Conservation (phyloP, 1,139 yeast genomes). For the Saccharomycopsis crataegensis region DNA sequence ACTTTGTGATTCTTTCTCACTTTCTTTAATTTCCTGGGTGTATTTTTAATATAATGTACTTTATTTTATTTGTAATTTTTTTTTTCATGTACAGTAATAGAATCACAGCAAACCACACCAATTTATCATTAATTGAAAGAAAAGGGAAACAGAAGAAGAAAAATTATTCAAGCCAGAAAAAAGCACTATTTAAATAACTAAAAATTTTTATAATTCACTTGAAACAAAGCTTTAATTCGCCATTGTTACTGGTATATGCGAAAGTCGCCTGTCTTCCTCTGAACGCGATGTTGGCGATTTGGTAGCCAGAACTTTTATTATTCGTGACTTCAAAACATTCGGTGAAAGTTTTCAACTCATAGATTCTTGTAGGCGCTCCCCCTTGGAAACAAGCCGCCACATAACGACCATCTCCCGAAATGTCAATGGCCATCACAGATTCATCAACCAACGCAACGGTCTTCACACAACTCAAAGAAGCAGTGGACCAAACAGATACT, state of each 20-base stretch:
- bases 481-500: conserved; percentile 52
- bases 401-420: conserved; percentile 39
- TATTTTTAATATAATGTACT: too few species aligned
- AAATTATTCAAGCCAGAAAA: background rate
- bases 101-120: too few species aligned
- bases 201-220: background rate
- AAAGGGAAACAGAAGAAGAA: too few species aligned
- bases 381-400: conserved; percentile 41
- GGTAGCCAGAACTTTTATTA: conserved; percentile 33
- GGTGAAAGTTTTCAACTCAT: conserved; percentile 30
- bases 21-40: too few species aligned
- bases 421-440: conserved; percentile 38
- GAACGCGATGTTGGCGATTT: conserved; percentile 35
- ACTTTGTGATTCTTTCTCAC: too few species aligned
- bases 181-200: background rate
- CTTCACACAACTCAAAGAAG: conserved; percentile 37
- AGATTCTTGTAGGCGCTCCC: conserved; percentile 34
- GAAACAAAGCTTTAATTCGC: conserved; percentile 27
- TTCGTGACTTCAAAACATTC: conserved; percentile 33
- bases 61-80: too few species aligned
- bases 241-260: conserved; percentile 33
- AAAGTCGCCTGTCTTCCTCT: conserved; percentile 35
- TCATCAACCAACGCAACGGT: conserved; percentile 45
- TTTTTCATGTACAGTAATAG: too few species aligned
- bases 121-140: too few species aligned